These are phyloP conservation scores for Penicillium atrosanguineum DNA, from an alignment of 495 filamentous ascomycete species.

Conservation along the genomic window DNA sequence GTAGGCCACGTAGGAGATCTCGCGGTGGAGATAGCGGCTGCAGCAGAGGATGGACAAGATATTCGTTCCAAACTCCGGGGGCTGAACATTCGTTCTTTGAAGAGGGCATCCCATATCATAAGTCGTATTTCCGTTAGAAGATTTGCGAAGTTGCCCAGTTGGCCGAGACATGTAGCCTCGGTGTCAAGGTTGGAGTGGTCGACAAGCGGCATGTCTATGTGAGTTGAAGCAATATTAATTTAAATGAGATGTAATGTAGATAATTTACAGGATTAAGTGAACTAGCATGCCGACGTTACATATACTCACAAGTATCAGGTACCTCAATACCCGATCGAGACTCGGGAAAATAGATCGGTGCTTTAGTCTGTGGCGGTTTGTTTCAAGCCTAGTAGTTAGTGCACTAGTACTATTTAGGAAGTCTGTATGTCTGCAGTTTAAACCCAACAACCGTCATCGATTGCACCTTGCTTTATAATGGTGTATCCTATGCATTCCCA, in stretches of 20 bases:
- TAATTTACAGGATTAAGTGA: too few relatives aligned
- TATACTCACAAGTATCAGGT: not conserved
- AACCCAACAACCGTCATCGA: not conserved
- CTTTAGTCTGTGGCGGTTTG: not conserved
- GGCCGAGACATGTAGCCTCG: not conserved
- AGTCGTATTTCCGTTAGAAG: not conserved
- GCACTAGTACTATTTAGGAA: not conserved
- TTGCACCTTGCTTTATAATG: not conserved
- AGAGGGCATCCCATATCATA: not conserved
- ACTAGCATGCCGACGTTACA: not conserved
- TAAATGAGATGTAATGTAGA: not conserved
- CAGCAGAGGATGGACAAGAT: not conserved
- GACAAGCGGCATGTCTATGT: not conserved
- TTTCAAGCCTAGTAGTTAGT: not conserved
- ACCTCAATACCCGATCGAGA: not conserved
- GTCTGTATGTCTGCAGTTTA: not conserved
- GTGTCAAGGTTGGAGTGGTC: not conserved
- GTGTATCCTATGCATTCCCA: not conserved
- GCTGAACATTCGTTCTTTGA: not conserved
- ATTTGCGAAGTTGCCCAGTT: not conserved
- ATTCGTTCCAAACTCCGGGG: not conserved
- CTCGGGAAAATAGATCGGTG: too few relatives aligned
- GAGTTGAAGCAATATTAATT: not conserved
- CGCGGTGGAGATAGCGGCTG: not conserved
- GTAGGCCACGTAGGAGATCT: not conserved